Base-by-base conservation (phyloP, 148 eudicot species). In the Fallopia convolvulus region DNA sequence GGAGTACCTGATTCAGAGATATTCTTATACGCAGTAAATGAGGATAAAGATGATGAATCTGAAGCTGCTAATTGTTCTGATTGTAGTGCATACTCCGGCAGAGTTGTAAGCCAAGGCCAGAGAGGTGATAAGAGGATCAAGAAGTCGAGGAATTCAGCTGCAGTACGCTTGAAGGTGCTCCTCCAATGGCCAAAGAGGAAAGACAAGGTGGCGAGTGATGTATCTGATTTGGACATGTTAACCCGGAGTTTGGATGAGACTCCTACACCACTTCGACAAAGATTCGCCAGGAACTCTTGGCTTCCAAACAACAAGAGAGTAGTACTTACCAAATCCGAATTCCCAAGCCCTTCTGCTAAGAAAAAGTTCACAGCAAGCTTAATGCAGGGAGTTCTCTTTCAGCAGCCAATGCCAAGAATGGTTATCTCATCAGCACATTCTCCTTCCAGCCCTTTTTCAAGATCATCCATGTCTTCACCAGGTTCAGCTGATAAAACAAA, bases 1-100 rank as follows among this genome's bases (percentile, higher is more conserved):
- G 77, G 87, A 79, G 55, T 90, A 46, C 81, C 92, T 0, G 97
- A 94, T 79, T 77, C 83, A 12, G 95, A 94, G 76, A 85, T 94
- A 17, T 90, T 92, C 77, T 32, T 84, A 66, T 77, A 82, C 72
- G 83, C 93, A 1, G 61, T 81, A 2, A 81, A 79, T 48, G 46
- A 17, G 30, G 86, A 83, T 63, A 78, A 20, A 40, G 82, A 66
- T 60, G 49, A 79, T 8, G 61, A 55, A n/a, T 55, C 23, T n/a
- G 61, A 55, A 55, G 55, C 55, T 15, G 18, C 17, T 15, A 3
- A 0, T 50, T 50, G 39, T 2, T 36, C 39, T 36, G 39, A 36
- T 36, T 36, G 18, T 50, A 50, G 55, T 17, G 18, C 55, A 50
- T 50, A 50, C 55, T 50, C 18, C 1, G 18, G 18, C 2, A n/a